Percentiles rank a stretch among this genome's conserved stretches.
These are phyloP conservation scores for Poterioochromonas sp. DNA, from an alignment of 352 stramenopile species.

Conservation along the genomic window DNA sequence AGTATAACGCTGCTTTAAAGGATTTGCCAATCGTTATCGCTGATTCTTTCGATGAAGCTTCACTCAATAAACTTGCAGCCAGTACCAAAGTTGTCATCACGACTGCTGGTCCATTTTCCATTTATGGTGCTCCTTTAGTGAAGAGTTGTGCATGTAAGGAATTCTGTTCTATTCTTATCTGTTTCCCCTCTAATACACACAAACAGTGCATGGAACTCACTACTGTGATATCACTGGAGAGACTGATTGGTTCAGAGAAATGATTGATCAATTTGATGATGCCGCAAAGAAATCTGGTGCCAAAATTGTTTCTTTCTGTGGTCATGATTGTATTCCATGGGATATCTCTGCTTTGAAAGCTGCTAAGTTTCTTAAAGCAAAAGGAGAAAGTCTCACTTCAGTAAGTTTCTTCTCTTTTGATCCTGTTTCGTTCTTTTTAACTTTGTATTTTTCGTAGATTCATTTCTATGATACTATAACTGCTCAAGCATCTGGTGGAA, in stretches of 20 bases:
- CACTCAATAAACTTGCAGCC: not conserved
- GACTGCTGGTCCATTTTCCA: constrained; percentile 52
- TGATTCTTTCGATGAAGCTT: not conserved
- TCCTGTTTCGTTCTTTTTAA: not conserved
- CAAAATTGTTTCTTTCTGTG: constrained; percentile 10
- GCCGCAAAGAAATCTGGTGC: not conserved
- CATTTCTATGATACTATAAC: constrained; percentile 1
- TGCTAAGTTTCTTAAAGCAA: not conserved
- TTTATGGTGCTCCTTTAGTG: constrained; percentile 54
- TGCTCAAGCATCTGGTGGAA: constrained; percentile 26
- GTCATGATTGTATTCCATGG: constrained; percentile 27
- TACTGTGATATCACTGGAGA: constrained; percentile 52
- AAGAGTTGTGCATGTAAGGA: constrained; percentile 42
- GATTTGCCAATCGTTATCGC: constrained; percentile 6
- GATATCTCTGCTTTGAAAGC: not conserved
- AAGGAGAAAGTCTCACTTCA: not conserved
- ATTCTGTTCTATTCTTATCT: not conserved
- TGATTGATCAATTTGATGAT: constrained; percentile 40
- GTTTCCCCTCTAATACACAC: not conserved
- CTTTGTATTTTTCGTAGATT: not conserved
- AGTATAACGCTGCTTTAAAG: not conserved
- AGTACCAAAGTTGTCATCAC: constrained; percentile 52
- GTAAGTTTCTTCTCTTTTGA: not conserved
- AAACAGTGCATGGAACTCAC: constrained; percentile 36
- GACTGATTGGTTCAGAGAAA: constrained; percentile 41